Evolutionary conservation across 768 basidiomycete genomes (phyloP).

Genomic region (Boletus barrowsii): DNA sequence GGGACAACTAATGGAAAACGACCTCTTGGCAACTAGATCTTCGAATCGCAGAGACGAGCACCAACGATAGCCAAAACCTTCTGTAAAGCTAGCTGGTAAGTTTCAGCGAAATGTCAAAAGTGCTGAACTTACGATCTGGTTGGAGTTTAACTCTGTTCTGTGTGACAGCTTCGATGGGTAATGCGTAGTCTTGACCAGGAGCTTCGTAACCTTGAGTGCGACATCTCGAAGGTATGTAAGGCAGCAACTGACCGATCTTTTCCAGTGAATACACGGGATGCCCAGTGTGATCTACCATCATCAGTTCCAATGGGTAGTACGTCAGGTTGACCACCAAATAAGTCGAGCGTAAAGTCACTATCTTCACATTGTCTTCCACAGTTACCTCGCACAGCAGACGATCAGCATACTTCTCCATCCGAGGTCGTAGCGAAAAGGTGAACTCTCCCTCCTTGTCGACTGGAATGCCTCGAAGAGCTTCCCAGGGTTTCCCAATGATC

Average conservation of each 20-base stretch:
- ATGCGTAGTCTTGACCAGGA: conserved; percentile 82
- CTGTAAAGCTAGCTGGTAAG: conserved; percentile 37
- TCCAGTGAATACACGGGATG: conserved; percentile 78
- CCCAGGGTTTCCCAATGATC: conserved; percentile 85
- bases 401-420: conserved; percentile 67
- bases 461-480: conserved; percentile 80
- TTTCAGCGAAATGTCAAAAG: not conserved
- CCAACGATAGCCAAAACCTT: conserved; percentile 97
- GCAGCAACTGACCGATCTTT: conserved; percentile 62
- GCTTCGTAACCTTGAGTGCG: conserved; percentile 66
- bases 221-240: not conserved
- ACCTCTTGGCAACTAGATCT: conserved; percentile 68
- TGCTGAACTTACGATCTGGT: conserved; percentile 74
- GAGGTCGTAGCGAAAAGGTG: conserved; percentile 80
- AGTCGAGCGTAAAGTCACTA: conserved; percentile 90
- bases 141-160: conserved; percentile 80
- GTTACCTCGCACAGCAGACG: conserved; percentile 87
- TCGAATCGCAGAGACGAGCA: conserved; percentile 86
- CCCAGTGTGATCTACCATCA: conserved; percentile 81
- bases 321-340: conserved; percentile 90
- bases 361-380: conserved; percentile 88
- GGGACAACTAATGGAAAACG: conserved; percentile 80
- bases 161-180: conserved; percentile 88
- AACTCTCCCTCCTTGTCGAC: conserved; percentile 95
- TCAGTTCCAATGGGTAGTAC: conserved; percentile 87